Conservation (phyloP, 2,329 filamentous ascomycete genomes). For the Botrytis medusae region DNA sequence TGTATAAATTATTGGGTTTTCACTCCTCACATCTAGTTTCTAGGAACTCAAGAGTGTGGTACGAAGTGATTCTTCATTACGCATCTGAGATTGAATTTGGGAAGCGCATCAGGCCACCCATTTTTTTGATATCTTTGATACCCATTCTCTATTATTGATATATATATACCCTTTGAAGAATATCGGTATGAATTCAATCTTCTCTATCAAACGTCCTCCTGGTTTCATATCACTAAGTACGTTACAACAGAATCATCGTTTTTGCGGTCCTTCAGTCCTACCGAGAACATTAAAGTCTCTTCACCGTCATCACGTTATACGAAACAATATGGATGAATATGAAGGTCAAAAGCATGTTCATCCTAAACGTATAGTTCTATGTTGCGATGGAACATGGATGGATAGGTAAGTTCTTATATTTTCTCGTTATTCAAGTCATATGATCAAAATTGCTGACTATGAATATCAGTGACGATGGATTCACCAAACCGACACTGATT, state of each 20-base stretch:
- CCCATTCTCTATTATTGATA: neutral
- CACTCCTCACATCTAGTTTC: constrained; percentile 10
- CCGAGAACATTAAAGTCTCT: neutral
- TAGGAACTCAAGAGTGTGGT: constrained; percentile 8
- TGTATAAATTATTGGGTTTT: constrained; percentile 14
- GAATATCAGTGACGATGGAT: constrained; percentile 35
- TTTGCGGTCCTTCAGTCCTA: neutral
- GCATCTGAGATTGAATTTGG: neutral
- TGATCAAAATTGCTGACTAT: neutral
- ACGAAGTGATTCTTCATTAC: constrained; percentile 1
- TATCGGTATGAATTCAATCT: constrained; percentile 10
- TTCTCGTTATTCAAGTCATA: constrained; percentile 7
- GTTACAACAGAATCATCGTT: neutral
- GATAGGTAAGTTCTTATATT: constrained; percentile 28
- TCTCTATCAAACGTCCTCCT: neutral
- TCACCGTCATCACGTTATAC: neutral
- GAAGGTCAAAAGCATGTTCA: neutral
- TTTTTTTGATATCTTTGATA: too few species aligned
- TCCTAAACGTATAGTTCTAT: constrained; percentile 36
- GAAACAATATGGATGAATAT: constrained; percentile 14
- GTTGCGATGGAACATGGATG: constrained; percentile 40
- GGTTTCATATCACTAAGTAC: constrained; percentile 7
- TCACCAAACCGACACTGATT: constrained; percentile 38
- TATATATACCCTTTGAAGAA: neutral
- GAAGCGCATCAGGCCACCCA: too few species aligned